These are phyloP conservation scores for Sicyos baderoa DNA, from an alignment of 306 rosid species.

Conservation along the genomic window DNA sequence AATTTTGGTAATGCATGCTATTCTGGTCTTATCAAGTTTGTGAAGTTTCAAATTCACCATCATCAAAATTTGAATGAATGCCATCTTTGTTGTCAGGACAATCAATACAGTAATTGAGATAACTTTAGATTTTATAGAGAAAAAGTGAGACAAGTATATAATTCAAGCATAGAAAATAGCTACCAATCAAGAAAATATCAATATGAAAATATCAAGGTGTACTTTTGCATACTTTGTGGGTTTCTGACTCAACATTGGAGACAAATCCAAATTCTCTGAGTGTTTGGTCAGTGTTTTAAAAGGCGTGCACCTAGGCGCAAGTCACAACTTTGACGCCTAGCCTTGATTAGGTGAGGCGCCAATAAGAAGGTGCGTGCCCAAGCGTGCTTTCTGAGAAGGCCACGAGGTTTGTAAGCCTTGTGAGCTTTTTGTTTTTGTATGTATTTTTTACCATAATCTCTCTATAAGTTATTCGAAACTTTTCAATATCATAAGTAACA, in stretches of 20 bases:
- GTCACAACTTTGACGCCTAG: too few species aligned
- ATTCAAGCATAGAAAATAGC: neutral
- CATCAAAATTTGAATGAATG: neutral
- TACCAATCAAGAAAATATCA: slow-evolving; percentile 4
- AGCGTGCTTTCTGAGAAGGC: too few species aligned
- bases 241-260: neutral
- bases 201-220: neutral
- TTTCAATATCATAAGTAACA: too few species aligned
- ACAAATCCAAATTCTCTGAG: slow-evolving; percentile 3
- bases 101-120: neutral
- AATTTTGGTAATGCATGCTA: neutral
- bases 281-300: neutral
- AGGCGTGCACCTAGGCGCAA: too few species aligned
- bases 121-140: slow-evolving; percentile 7
- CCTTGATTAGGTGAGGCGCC: too few species aligned
- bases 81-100: neutral
- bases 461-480: too few species aligned
- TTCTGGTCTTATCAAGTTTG: slow-evolving; percentile 1
- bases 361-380: too few species aligned
- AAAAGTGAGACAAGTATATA: neutral
- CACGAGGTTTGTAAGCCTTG: too few species aligned
- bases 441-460: too few species aligned
- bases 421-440: too few species aligned
- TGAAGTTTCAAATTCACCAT: slow-evolving; percentile 9
- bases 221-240: neutral